Conservation (phyloP, 176 grass and related monocot genomes). For the Ensete ventricosum region DNA sequence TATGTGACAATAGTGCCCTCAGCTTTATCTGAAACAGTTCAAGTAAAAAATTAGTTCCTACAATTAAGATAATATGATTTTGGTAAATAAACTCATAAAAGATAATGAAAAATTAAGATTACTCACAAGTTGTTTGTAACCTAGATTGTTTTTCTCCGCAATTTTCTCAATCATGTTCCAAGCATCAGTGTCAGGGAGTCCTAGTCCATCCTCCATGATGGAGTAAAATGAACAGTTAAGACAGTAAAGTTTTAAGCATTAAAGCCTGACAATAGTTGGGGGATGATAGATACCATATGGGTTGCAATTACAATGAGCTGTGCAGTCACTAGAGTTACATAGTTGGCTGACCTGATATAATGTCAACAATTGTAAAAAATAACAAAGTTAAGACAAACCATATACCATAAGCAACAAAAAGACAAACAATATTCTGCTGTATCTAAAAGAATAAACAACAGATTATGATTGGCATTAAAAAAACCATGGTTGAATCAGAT, state of each 20-base stretch:
- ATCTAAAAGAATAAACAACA: not conserved
- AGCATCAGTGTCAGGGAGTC: conserved; percentile 81
- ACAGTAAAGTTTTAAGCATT: conserved; percentile 1
- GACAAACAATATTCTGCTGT: not conserved
- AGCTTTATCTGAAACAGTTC: conserved; percentile 72
- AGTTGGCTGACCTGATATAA: conserved; percentile 63
- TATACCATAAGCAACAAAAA: not conserved
- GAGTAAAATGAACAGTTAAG: conserved; percentile 30
- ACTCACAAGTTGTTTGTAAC: conserved; percentile 97
- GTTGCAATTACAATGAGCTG: conserved; percentile 90
- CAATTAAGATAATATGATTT: conserved; percentile 8
- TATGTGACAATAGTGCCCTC: conserved; percentile 85
- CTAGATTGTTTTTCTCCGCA: conserved; percentile 93
- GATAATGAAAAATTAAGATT: conserved; percentile 11
- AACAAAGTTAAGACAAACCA: conserved; percentile 16
- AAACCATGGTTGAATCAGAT: too few species aligned
- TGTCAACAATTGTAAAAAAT: conserved; percentile 22
- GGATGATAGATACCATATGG: conserved; percentile 70
- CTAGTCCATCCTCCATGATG: conserved; percentile 77
- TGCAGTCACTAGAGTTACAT: conserved; percentile 80
- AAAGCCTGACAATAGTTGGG: conserved; percentile 7
- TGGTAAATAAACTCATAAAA: conserved; percentile 15
- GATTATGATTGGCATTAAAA: not conserved
- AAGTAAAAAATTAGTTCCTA: conserved; percentile 7
- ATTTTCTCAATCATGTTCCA: conserved; percentile 99